Evolutionary conservation across 345 rosid species (phyloP).

Genomic region (Mercurialis annua): DNA sequence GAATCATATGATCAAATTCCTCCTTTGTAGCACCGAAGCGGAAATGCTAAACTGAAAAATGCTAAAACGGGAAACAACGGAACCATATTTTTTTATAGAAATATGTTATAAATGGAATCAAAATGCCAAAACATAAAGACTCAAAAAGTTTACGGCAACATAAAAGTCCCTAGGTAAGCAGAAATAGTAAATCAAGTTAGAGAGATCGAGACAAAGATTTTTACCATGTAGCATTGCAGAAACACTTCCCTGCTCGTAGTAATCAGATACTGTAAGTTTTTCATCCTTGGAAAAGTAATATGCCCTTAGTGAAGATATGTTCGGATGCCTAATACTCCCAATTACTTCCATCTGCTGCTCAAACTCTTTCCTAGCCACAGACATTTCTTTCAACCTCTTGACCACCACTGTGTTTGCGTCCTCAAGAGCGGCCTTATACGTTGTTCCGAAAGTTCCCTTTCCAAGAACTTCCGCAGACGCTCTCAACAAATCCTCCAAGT

Average conservation of each 20-base stretch:
- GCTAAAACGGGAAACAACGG: too few relatives aligned
- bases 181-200: background rate
- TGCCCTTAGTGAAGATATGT: conserved; percentile 24
- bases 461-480: conserved; percentile 37
- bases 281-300: conserved; percentile 35
- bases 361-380: conserved; percentile 24
- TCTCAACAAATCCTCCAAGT: conserved; percentile 34
- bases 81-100: too few relatives aligned
- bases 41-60: too few relatives aligned
- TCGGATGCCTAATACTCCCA: conserved; percentile 24
- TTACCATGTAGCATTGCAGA: conserved; percentile 29
- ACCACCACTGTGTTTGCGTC: conserved; percentile 30
- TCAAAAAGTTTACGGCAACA: too few relatives aligned
- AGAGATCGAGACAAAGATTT: background rate
- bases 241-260: conserved; percentile 24
- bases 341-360: conserved; percentile 27
- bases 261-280: conserved; percentile 28
- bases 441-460: conserved; percentile 29
- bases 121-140: too few relatives aligned
- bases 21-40: background rate
- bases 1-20: background rate
- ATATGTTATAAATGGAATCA: too few relatives aligned
- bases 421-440: conserved; percentile 35
- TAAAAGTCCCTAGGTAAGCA: too few relatives aligned
- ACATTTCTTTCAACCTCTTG: conserved; percentile 31